phyloP scores from a whole-genome alignment of 805 yeast species.

The Metschnikowia colocasiae region DNA sequence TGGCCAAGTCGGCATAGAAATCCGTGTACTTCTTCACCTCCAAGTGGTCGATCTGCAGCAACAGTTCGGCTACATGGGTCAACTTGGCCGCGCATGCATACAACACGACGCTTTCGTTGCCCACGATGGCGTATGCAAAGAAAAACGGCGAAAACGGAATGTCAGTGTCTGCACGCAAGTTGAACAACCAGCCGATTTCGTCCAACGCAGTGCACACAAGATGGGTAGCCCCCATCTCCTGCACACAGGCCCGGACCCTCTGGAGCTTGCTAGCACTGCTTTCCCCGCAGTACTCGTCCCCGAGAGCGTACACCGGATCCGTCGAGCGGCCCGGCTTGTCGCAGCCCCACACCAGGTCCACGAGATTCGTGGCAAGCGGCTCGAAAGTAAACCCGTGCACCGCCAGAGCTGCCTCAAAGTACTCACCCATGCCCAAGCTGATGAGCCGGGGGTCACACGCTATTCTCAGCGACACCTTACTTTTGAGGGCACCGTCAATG shows the following conservation, averaged over 20 bases:
- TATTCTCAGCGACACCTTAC: constrained; percentile 47
- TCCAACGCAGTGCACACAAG: constrained; percentile 72
- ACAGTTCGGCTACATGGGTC: constrained; percentile 27
- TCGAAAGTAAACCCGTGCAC: constrained; percentile 24
- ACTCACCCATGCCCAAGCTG: constrained; percentile 45
- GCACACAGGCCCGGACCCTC: constrained; percentile 30
- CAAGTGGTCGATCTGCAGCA: constrained; percentile 26
- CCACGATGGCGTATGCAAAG: constrained; percentile 55
- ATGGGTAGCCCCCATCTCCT: constrained; percentile 20
- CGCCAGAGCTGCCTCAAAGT: constrained; percentile 28
- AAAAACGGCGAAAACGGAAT: constrained; percentile 86
- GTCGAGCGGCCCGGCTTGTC: constrained; percentile 33
- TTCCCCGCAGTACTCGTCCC: constrained; percentile 34
- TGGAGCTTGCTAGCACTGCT: constrained; percentile 27
- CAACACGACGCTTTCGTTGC: constrained; percentile 37
- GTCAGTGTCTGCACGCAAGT: constrained; percentile 72
- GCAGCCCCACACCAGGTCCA: constrained; percentile 38
- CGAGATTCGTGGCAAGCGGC: constrained; percentile 32
- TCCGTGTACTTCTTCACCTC: constrained; percentile 48
- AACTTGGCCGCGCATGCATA: constrained; percentile 52
- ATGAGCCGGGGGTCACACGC: constrained; percentile 84
- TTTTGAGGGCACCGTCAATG: constrained; percentile 52
- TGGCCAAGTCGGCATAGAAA: constrained; percentile 55
- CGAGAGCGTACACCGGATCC: constrained; percentile 31
- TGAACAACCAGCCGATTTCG: constrained; percentile 88